phyloP scores from a whole-genome alignment of 148 eudicot genomes.

The Diospyros kaki region DNA sequence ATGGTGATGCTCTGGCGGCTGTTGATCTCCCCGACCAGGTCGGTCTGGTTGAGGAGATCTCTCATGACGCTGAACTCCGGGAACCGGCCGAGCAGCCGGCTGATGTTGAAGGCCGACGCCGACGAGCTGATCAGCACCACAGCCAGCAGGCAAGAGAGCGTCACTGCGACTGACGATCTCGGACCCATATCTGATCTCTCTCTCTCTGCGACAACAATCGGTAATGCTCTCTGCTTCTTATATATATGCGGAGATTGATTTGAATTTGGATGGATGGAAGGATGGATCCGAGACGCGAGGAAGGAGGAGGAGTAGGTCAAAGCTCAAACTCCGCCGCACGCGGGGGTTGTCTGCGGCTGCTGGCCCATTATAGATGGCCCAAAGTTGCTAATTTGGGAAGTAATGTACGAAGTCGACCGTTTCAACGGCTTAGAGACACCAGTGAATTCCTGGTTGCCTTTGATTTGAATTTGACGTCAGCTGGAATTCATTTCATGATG shows the following conservation, averaged over 20 bases:
- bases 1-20: conserved; percentile 31
- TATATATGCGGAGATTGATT: no score
- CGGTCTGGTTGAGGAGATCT: conserved; percentile 23
- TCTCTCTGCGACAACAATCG: background rate
- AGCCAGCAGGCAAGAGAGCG: conserved; percentile 5
- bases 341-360: no score
- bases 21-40: conserved; percentile 30
- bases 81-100: conserved; percentile 26
- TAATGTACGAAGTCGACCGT: no score
- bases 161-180: conserved; percentile 6
- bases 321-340: background rate
- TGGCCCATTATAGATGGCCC: no score
- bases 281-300: background rate
- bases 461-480: no score
- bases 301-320: background rate
- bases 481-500: no score
- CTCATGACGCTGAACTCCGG: conserved; percentile 33
- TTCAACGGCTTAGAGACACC: no score
- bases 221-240: no score
- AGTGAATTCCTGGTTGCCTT: no score
- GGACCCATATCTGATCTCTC: conserved; percentile 30
- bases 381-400: no score
- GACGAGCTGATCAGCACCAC: conserved; percentile 3
- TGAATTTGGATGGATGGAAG: no score
- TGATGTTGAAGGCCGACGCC: conserved; percentile 33